Percentiles rank a stretch among this genome's conserved stretches.
These are phyloP conservation scores for Fusarium nisikadoi DNA, from an alignment of 2,329 filamentous ascomycete genomes.

Conservation along the genomic window DNA sequence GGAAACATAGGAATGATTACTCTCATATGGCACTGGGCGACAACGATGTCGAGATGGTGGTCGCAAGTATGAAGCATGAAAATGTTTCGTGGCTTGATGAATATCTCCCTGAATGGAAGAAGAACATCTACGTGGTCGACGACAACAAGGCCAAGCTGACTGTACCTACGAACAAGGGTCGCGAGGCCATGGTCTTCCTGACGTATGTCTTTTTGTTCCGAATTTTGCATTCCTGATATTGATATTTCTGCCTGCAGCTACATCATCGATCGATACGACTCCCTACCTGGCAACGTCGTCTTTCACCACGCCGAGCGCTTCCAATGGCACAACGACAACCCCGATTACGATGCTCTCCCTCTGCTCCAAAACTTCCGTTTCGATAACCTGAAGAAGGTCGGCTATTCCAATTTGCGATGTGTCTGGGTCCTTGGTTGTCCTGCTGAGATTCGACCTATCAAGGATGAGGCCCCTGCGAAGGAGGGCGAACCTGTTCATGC, in stretches of 20 bases:
- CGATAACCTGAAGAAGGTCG: conserved; percentile 61
- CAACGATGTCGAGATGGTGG: conserved; percentile 48
- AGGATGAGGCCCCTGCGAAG: conserved; percentile 51
- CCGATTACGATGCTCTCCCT: conserved; percentile 64
- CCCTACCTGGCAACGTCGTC: conserved; percentile 55
- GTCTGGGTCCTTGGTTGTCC: conserved; percentile 68
- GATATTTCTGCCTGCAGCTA: conserved; percentile 46
- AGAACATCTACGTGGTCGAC: conserved; percentile 66
- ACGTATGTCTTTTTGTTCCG: conserved; percentile 47
- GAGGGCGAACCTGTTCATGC: conserved; percentile 50
- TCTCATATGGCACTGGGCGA: conserved; percentile 37
- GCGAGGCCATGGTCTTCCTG: conserved; percentile 64
- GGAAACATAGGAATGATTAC: conserved; percentile 26
- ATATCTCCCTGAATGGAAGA: conserved; percentile 58
- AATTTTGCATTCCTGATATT: neutral
- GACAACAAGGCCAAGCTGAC: conserved; percentile 58
- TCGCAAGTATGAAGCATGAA: conserved; percentile 49
- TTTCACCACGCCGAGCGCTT: conserved; percentile 62
- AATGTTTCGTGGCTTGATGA: conserved; percentile 54
- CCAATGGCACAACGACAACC: conserved; percentile 65
- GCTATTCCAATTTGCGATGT: conserved; percentile 71
- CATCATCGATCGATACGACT: conserved; percentile 61
- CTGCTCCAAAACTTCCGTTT: conserved; percentile 61
- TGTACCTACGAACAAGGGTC: conserved; percentile 61
- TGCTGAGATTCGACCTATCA: conserved; percentile 56